Evolutionary conservation across 2,329 filamentous ascomycete genomes (phyloP), one percentile per base, ranked within the genome.

Genomic region (Neocatenulostroma microsporum): DNA sequence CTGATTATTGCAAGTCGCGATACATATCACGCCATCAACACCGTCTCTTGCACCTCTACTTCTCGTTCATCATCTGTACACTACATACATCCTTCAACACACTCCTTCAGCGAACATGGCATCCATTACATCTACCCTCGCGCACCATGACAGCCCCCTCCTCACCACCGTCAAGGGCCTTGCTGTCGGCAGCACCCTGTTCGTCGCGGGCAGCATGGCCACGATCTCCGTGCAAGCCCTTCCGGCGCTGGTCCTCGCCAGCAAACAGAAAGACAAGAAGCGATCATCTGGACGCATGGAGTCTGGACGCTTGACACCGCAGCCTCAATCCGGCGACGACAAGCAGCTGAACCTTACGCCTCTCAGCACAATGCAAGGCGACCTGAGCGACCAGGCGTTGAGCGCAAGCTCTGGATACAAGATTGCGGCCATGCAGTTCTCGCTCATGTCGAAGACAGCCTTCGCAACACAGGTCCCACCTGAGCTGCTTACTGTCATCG

Each of bases 401-500:
- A 41, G 36, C 31, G 35, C 44, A n/a, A 39, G 44, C 20, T 34
- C 32, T n/a, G 46, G 49, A 21, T 54, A 54, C 41, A 46, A 50
- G 39, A 35, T 50, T 24, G 50, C 53, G 6, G 51, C 53, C 9
- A 34, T 47, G 21, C 53, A 55, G 27, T 55, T 55, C 40, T 37
- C 37, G 7, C 33, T 40, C 14, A 45, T 53, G 40, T 42, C 45
- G 24, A 41, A 43, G 13, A 40, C 46, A 12, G 44, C 45, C 17
- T 48, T 49, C 34, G 28, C 33, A 9, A 43, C 47, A 4, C 43
- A 47, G 21, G 40, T 53, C 1, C 51, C 53, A 0, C 28, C 48
- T n/a, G 51, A 55, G 20, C 30, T 48, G 14, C 35, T 50, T 27
- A 34, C 43, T 18, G 42, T 54, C 19, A 27, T 40, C 11, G 41